Percentiles rank a stretch among this genome's conserved stretches.
Evolutionary conservation across 2,329 filamentous ascomycete genomes (phyloP).

Genomic region (Neopestalotiopsis sp.): DNA sequence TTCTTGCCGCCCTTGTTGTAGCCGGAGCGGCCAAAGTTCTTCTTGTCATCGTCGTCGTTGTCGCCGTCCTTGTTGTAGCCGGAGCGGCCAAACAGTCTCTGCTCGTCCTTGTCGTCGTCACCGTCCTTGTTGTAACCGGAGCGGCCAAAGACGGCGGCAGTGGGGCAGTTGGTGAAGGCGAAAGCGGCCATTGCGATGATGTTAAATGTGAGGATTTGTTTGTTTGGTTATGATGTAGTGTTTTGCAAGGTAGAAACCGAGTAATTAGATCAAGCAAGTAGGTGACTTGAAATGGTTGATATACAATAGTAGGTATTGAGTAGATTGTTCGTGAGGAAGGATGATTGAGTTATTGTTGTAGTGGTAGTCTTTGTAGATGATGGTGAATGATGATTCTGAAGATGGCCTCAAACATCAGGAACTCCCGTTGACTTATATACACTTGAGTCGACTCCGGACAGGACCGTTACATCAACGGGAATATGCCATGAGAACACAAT

Average conservation of each 20-base stretch:
- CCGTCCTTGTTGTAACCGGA: constrained; percentile 26
- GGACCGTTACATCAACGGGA: neutral
- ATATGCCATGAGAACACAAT: constrained; percentile 4
- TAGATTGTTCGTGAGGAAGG: neutral
- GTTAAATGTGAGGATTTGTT: constrained; percentile 10
- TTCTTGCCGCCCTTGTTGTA: constrained; percentile 39
- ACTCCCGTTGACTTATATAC: constrained; percentile 17
- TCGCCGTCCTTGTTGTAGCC: constrained; percentile 38
- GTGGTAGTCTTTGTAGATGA: neutral
- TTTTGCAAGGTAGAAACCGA: neutral
- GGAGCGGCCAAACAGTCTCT: constrained; percentile 36
- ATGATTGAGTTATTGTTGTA: constrained; percentile 11
- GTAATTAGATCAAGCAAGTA: constrained; percentile 14
- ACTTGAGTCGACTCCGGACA: neutral
- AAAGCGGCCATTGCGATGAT: constrained; percentile 43
- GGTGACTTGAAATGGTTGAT: constrained; percentile 12
- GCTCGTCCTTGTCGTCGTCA: constrained; percentile 23
- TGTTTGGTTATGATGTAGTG: constrained; percentile 11
- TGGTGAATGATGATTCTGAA: constrained; percentile 1
- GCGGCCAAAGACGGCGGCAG: constrained; percentile 34
- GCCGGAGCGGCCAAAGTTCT: constrained; percentile 35
- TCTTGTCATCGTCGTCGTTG: constrained; percentile 39
- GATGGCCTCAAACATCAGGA: constrained; percentile 12
- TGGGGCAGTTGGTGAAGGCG: constrained; percentile 35
- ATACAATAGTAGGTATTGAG: constrained; percentile 12